These are phyloP conservation scores for Aschersonia sp. DNA, from an alignment of 2,329 filamentous ascomycete species.

Conservation along the genomic window DNA sequence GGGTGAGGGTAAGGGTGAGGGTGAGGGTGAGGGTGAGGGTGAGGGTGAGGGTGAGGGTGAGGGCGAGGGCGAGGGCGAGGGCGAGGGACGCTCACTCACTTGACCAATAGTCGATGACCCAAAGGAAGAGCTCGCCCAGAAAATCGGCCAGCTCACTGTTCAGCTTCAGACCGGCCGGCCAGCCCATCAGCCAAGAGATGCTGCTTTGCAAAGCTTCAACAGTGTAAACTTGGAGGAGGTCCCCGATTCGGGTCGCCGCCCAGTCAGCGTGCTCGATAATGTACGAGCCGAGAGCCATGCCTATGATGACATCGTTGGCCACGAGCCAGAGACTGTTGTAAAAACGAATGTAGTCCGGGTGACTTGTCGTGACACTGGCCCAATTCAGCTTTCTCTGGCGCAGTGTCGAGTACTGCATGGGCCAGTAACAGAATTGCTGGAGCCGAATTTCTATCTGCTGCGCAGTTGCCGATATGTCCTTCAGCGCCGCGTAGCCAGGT, in stretches of 20 bases:
- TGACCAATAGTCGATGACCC: conserved; percentile 98
- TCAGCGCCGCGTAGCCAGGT: conserved; percentile 69
- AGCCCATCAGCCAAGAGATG: conserved; percentile 92
- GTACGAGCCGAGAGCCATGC: conserved; percentile 89
- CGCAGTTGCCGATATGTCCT: conserved; percentile 90
- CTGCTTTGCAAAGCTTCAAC: conserved; percentile 78
- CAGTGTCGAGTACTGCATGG: conserved; percentile 85
- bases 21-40: too few relatives aligned
- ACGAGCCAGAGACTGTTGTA: conserved; percentile 99
- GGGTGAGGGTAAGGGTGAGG: too few relatives aligned
- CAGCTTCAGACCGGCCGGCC: conserved; percentile 86
- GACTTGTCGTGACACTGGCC: conserved; percentile 88
- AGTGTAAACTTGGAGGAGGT: conserved; percentile 65
- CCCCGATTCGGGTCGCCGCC: conserved; percentile 68
- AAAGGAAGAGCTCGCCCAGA: conserved; percentile 86
- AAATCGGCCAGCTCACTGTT: conserved; percentile 92
- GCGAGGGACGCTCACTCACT: conserved; percentile 31
- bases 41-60: too few relatives aligned
- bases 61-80: too few relatives aligned
- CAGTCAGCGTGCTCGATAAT: conserved; percentile 88
- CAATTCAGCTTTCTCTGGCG: conserved; percentile 83
- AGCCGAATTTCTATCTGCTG: conserved; percentile 95
- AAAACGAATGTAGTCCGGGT: conserved; percentile 96
- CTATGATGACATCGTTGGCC: conserved; percentile 96
- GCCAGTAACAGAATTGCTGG: conserved; percentile 98